Percentiles rank a stretch among this genome's conserved stretches.
These are phyloP conservation scores for Colletotrichum plurivorum DNA, from an alignment of 2,329 filamentous ascomycete species.

Conservation along the genomic window DNA sequence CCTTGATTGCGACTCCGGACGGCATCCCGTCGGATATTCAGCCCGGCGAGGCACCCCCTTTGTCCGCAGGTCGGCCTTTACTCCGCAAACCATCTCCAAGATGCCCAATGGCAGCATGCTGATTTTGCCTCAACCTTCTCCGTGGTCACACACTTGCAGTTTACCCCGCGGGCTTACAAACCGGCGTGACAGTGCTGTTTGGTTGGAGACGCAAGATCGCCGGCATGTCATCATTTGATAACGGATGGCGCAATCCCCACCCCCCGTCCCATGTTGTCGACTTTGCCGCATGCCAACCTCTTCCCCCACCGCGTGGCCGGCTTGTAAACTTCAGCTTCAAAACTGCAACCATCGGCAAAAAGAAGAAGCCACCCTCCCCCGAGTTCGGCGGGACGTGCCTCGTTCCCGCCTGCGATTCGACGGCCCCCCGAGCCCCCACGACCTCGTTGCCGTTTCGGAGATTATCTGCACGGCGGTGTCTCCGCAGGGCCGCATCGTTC, in stretches of 20 bases:
- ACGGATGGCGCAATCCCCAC: slow-evolving; percentile 40
- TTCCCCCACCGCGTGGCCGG: background rate
- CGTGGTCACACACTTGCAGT: slow-evolving; percentile 2
- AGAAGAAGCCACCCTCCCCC: background rate
- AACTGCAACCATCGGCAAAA: too few relatives aligned
- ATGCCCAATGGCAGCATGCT: slow-evolving; percentile 19
- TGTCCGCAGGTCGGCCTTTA: slow-evolving; percentile 7
- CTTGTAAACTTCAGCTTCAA: background rate
- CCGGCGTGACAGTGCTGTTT: slow-evolving; percentile 2
- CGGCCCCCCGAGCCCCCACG: background rate
- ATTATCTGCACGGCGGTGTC: slow-evolving; percentile 15
- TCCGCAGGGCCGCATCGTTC: slow-evolving; percentile 25
- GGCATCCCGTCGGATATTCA: slow-evolving; percentile 3
- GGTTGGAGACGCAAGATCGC: slow-evolving; percentile 31
- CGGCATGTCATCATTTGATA: slow-evolving; percentile 40
- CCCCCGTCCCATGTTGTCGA: slow-evolving; percentile 8
- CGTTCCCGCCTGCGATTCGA: slow-evolving; percentile 14
- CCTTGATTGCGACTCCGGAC: slow-evolving; percentile 10
- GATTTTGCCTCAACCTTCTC: slow-evolving; percentile 23
- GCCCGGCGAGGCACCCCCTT: background rate
- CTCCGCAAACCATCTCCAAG: slow-evolving; percentile 15
- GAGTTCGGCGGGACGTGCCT: slow-evolving; percentile 19
- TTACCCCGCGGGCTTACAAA: slow-evolving; percentile 31
- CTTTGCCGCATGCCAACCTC: background rate
- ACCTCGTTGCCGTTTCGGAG: slow-evolving; percentile 21